Evolutionary conservation across 1,139 yeast species (phyloP).

Genomic region (Oligophagozyma castellii): DNA sequence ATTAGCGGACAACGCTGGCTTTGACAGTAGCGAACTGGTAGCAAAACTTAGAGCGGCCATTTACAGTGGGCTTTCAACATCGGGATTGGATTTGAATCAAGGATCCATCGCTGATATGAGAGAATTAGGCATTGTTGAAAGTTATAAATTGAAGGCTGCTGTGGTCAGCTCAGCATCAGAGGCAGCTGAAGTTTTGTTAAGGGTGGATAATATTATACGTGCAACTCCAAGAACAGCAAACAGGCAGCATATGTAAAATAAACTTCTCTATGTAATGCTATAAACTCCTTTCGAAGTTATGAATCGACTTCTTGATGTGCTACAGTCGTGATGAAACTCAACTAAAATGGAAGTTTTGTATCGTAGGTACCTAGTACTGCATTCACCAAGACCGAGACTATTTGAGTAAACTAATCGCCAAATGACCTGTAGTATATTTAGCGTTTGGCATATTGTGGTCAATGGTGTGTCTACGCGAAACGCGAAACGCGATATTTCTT

Average conservation of each 20-base stretch:
- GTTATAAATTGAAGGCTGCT: conserved; percentile 80
- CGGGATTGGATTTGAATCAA: conserved; percentile 75
- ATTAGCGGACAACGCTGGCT: conserved; percentile 94
- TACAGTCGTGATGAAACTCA: no score
- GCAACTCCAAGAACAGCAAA: conserved; percentile 97
- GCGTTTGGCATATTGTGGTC: no score
- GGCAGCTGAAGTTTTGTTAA: conserved; percentile 87
- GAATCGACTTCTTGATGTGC: no score
- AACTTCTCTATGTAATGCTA: no score
- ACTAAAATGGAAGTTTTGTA: no score
- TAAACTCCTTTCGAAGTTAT: no score
- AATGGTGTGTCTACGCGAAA: no score
- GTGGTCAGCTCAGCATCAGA: conserved; percentile 95
- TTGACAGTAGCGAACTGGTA: conserved; percentile 84
- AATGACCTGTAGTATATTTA: no score
- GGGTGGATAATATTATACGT: conserved; percentile 92
- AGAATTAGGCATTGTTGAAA: conserved; percentile 83
- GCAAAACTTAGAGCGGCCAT: conserved; percentile 85
- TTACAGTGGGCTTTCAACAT: conserved; percentile 82
- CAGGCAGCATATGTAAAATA: conserved; percentile 31
- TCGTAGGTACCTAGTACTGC: no score
- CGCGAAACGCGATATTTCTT: no score
- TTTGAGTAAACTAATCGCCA: no score
- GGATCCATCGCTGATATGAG: conserved; percentile 91
- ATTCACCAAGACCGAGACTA: no score